A percentile compares a stretch with the other conserved stretches of the same genome.
Conservation (phyloP, 2,329 filamentous ascomycete genomes). For the Epichloe gansuensis region DNA sequence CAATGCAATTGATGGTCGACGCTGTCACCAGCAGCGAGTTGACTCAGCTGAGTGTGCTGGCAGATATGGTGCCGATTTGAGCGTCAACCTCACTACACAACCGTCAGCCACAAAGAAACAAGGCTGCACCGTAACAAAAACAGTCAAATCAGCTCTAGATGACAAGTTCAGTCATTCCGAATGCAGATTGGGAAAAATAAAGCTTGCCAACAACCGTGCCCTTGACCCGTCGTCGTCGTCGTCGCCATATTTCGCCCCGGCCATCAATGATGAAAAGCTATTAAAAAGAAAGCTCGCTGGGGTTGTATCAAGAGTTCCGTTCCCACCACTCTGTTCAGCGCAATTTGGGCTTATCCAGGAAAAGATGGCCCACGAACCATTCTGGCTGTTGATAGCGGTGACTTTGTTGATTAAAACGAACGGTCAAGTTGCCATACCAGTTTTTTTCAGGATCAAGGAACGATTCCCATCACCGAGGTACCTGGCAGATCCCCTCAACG, state of each 20-base stretch:
- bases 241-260: constrained; percentile 22
- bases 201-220: not conserved
- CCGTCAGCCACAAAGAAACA: not conserved
- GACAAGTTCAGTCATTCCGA: not conserved
- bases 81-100: not conserved
- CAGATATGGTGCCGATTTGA: not conserved
- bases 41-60: not conserved
- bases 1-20: not conserved
- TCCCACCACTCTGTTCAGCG: constrained; percentile 50
- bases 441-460: constrained; percentile 55
- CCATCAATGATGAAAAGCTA: constrained; percentile 7
- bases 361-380: constrained; percentile 59
- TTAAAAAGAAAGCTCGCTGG: constrained; percentile 26
- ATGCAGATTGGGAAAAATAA: not conserved
- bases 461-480: constrained; percentile 53
- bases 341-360: constrained; percentile 78
- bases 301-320: constrained; percentile 43
- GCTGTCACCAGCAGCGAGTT: not conserved
- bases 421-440: constrained; percentile 61
- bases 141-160: not conserved
- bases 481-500: constrained; percentile 42
- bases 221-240: constrained; percentile 10
- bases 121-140: not conserved
- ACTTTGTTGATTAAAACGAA: constrained; percentile 76
- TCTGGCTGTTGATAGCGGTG: constrained; percentile 67